Percentiles rank a stretch among this genome's conserved stretches.
Conservation (phyloP, 2,329 filamentous ascomycete genomes). For the Chlorencoelia australis region DNA sequence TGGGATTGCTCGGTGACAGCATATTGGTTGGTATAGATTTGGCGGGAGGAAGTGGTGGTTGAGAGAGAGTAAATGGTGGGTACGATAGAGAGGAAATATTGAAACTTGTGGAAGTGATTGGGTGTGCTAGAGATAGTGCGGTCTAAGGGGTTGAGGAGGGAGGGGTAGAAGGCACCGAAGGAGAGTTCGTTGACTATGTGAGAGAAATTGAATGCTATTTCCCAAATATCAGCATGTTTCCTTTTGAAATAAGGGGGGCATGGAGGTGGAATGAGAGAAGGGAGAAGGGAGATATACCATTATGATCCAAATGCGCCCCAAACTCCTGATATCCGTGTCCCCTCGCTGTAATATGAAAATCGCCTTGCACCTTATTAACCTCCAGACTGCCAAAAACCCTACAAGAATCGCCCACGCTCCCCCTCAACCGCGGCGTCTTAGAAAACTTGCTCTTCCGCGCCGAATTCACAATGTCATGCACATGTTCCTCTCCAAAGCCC, state of each 20-base stretch:
- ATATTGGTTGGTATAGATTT: slow-evolving; percentile 92
- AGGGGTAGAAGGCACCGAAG: slow-evolving; percentile 94
- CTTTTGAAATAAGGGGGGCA: background rate
- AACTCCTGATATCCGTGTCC: slow-evolving; percentile 89
- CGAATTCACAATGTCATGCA: slow-evolving; percentile 78
- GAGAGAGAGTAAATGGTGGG: slow-evolving; percentile 81
- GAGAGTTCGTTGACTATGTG: slow-evolving; percentile 94
- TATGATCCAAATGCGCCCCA: slow-evolving; percentile 72
- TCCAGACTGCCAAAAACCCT: slow-evolving; percentile 83
- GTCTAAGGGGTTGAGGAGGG: slow-evolving; percentile 87
- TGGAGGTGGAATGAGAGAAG: background rate
- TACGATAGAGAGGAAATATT: slow-evolving; percentile 94
- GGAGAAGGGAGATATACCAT: slow-evolving; percentile 40
- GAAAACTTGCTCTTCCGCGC: slow-evolving; percentile 57
- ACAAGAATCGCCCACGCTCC: slow-evolving; percentile 55
- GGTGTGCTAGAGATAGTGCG: slow-evolving; percentile 71
- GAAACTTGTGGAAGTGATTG: slow-evolving; percentile 84
- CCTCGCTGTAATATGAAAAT: slow-evolving; percentile 93
- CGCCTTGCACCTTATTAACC: slow-evolving; percentile 92
- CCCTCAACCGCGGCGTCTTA: slow-evolving; percentile 59
- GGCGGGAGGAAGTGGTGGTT: slow-evolving; percentile 35
- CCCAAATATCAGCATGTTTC: slow-evolving; percentile 17
- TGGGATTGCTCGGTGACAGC: slow-evolving; percentile 85
- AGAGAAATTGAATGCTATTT: slow-evolving; percentile 82
- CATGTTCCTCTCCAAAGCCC: slow-evolving; percentile 69